Percentiles rank a stretch among this genome's conserved stretches.
phyloP scores from a whole-genome alignment of 371 early-diverging fungal genomes.

The Mucor racemosus region DNA sequence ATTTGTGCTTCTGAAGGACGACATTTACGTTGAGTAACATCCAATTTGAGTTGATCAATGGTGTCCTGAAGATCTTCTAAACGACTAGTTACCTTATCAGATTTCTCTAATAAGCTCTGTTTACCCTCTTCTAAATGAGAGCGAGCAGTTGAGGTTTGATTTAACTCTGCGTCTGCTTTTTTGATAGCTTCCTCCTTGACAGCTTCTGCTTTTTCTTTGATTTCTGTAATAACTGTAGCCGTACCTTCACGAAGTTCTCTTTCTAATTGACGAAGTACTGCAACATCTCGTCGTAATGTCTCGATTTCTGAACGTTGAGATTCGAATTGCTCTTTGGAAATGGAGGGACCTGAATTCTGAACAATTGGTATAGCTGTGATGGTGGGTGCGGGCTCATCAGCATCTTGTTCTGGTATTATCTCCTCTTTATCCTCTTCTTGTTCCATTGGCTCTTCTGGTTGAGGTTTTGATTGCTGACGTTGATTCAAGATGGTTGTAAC shows the following conservation, averaged over 20 bases:
- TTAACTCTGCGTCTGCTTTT: slow-evolving; percentile 8
- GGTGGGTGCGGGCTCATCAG: neutral
- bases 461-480: neutral
- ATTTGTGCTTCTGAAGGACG: slow-evolving; percentile 69
- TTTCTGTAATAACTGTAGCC: slow-evolving; percentile 38
- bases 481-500: neutral
- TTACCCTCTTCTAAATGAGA: slow-evolving; percentile 71
- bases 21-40: slow-evolving; percentile 76
- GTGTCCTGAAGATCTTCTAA: slow-evolving; percentile 77
- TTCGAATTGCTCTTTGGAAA: slow-evolving; percentile 31
- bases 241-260: slow-evolving; percentile 58
- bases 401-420: slow-evolving; percentile 4
- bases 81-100: slow-evolving; percentile 63
- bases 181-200: slow-evolving; percentile 50
- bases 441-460: neutral
- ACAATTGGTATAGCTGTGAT: neutral
- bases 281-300: slow-evolving; percentile 54
- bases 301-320: slow-evolving; percentile 40
- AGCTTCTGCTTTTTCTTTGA: slow-evolving; percentile 52
- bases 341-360: neutral
- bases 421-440: slow-evolving; percentile 6
- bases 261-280: slow-evolving; percentile 66
- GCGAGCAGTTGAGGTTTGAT: slow-evolving; percentile 37
- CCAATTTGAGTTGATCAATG: slow-evolving; percentile 78
- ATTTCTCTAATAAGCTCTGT: slow-evolving; percentile 59